Base-by-base conservation (phyloP, 129 eudicot species). In the Flaveria trinervia region DNA sequence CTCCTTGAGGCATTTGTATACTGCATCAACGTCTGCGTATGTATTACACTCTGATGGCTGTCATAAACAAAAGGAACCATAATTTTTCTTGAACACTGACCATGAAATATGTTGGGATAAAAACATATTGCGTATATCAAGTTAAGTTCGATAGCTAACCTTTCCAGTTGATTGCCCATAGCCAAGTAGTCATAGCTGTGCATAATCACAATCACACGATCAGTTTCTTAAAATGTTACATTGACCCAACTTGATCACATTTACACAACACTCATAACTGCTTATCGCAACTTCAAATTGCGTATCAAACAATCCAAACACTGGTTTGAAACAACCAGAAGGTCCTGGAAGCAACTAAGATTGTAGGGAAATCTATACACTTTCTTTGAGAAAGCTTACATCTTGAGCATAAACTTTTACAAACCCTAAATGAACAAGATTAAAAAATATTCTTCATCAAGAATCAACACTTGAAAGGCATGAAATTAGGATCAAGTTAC, bases 41-140 rank as follows among this genome's bases (percentile, higher is more conserved):
- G 98, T 93, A 82, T 93, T 93, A 88, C 77, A 88, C 84, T 93
- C 98, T 62, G 92, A 76, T 20, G 98, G 90, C 98, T 93, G 98
- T 83, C 85, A 25, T 10, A 16, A 28, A 81, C 67, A 28, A 65
- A 71, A 56, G 71, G 36, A 77, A 51, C 62, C 44, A 59, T 20
- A 68, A 12, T 5, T 48, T 50, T 57, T 45, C 3, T 72, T 45
- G 5, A 50, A 67, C 7, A 22, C 2, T 54, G 73, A 49, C 44
- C 36, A 17, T 49, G 48, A 20, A 26, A 30, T 16, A 54, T 54
- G 12, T 54, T 43, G 22, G 4, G 5, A 16, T n/a, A 5, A 18
- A 66, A 7, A 13, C 18, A 17, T 15, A 66, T 67, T 1, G 12
- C 5, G 41, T 2, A 33, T 65, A 20, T 73, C 22, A 74, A 69